Evolutionary conservation across 2,329 filamentous ascomycete genomes (phyloP).

Genomic region (Xylaria sp.): DNA sequence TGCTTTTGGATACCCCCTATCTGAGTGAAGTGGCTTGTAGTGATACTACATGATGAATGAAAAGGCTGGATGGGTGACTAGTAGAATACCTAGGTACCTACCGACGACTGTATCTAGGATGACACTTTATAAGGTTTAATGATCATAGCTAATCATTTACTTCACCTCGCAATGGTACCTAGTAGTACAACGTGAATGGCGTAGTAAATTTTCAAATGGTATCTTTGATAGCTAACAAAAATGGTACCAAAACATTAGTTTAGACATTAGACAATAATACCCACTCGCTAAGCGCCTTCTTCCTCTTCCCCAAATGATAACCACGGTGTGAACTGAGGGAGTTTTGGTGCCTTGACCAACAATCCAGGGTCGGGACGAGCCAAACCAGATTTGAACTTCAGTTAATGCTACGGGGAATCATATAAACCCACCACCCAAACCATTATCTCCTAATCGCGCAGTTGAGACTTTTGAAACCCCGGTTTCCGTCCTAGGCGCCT

Average conservation of each 20-base stretch:
- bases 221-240: conserved; percentile 19
- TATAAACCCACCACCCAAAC: conserved; percentile 7
- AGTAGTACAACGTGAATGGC: neutral
- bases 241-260: conserved; percentile 20
- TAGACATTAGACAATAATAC: conserved; percentile 23
- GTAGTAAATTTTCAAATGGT: conserved; percentile 27
- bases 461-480: neutral
- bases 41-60: neutral
- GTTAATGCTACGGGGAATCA: neutral
- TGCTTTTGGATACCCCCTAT: neutral
- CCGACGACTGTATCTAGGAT: neutral
- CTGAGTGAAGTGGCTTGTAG: neutral
- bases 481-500: neutral
- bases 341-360: neutral
- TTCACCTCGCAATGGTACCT: neutral
- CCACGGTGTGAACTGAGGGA: neutral
- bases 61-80: neutral
- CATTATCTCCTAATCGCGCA: neutral
- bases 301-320: conserved; percentile 1
- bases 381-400: neutral
- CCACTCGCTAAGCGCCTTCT: conserved; percentile 15
- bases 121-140: neutral
- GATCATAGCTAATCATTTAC: too few species aligned
- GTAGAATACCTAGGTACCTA: neutral
- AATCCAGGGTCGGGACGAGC: neutral